Evolutionary conservation across 805 yeast genomes (phyloP), one percentile per base, ranked within the genome.

Genomic region (Diddensiella caesifluorescens): DNA sequence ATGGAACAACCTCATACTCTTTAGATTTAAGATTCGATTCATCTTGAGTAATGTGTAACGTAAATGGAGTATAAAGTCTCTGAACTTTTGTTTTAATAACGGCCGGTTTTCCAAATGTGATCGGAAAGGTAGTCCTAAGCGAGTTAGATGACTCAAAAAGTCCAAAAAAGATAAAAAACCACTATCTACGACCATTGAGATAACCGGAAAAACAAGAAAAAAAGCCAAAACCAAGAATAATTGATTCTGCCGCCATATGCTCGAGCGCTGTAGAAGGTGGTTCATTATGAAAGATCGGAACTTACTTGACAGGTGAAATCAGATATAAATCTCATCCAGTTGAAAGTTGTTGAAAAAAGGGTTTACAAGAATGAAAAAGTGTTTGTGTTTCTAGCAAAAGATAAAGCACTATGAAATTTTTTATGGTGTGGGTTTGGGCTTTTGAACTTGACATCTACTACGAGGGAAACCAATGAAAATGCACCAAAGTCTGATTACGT

Each of bases 81-180:
- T 23, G 15, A n/a, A 7, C 15, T 29, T 13, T 29, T 29, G 6
- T 22, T n/a, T 59, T 58, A 69, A 50, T 61, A 62, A 57, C 67
- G 64, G 59, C 59, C 64, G 50, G 73, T 69, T 57, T 71, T 72
- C 77, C 77, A 72, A 60, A 73, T 65, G 62, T 71, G 75, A 60
- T 71, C 57, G 37, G 57, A 51, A 16, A 53, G 37, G 34, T 53
- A 53, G 51, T 53, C 57, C 46, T 50, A 34, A 31, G 19, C 7
- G 36, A 9, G 9, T 29, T 10, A 19, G 15, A 16, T 32, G 36
- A 16, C 23, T 16, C 23, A 32, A 15, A 32, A 12, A 32, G 22
- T n/a, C n/a, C n/a, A n/a, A n/a, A n/a, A n/a, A n/a, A n/a, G n/a
- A n/a, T n/a, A n/a, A n/a, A n/a, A n/a, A n/a, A n/a, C n/a, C n/a